Percentiles rank a stretch among this genome's conserved stretches.
These are phyloP conservation scores for Nothopassalora personata DNA, from an alignment of 2,329 filamentous ascomycete species.

Conservation along the genomic window DNA sequence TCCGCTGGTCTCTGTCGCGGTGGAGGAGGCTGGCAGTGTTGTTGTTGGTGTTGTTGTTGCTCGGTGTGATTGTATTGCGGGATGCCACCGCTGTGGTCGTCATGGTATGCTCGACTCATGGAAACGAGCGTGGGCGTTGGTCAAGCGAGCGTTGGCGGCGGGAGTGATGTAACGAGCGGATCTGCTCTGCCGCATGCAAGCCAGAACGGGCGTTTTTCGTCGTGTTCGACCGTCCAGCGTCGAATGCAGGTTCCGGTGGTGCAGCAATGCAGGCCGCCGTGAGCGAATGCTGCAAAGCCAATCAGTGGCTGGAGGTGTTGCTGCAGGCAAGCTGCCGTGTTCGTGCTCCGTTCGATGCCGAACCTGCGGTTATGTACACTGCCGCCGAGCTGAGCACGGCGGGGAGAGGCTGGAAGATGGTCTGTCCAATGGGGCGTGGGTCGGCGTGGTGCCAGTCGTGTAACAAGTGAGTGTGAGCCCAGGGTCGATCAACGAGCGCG, in stretches of 20 bases:
- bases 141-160: conserved; percentile 3
- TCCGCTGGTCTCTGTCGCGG: conserved; percentile 8
- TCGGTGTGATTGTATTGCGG: conserved; percentile 7
- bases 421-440: conserved; percentile 1
- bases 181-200: conserved; percentile 6
- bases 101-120: conserved; percentile 18
- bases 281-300: conserved; percentile 5
- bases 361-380: conserved; percentile 3
- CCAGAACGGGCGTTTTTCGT: conserved; percentile 8
- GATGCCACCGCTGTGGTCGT: conserved; percentile 12
- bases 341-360: neutral
- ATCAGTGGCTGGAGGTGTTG: neutral
- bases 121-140: conserved; percentile 2
- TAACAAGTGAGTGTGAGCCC: neutral
- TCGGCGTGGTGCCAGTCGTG: conserved; percentile 4
- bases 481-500: neutral
- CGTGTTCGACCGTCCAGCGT: conserved; percentile 5
- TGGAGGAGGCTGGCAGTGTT: neutral
- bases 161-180: neutral
- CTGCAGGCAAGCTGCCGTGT: conserved; percentile 8
- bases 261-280: neutral
- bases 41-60: neutral
- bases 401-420: neutral
- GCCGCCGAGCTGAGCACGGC: neutral
- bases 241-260: conserved; percentile 9